Percentiles rank a stretch among this genome's conserved stretches.
phyloP scores from a whole-genome alignment of 495 filamentous ascomycete species.

The Elasticomyces elasticus region DNA sequence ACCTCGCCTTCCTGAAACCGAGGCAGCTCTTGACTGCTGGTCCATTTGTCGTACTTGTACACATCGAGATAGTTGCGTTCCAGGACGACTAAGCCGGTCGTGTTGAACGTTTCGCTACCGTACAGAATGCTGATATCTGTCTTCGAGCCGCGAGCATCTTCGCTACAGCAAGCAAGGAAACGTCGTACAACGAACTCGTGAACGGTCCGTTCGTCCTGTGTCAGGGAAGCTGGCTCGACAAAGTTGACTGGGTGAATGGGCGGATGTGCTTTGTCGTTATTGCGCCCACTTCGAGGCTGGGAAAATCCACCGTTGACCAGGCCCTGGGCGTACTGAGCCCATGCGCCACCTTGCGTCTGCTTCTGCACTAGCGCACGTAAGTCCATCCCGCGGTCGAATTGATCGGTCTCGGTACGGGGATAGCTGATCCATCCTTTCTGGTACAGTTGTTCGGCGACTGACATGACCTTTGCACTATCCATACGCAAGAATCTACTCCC shows the following conservation, averaged over 20 bases:
- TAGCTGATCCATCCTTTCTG: conserved; percentile 94
- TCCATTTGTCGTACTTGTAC: conserved; percentile 94
- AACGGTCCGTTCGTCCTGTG: conserved; percentile 57
- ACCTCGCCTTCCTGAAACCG: conserved; percentile 63
- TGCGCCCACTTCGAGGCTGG: conserved; percentile 66
- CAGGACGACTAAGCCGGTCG: conserved; percentile 74
- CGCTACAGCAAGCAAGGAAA: conserved; percentile 92
- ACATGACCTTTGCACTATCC: conserved; percentile 81
- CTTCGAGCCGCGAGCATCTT: conserved; percentile 76
- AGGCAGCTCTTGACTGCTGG: conserved; percentile 72
- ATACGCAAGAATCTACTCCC: conserved; percentile 76
- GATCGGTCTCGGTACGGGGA: conserved; percentile 92
- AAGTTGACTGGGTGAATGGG: conserved; percentile 90
- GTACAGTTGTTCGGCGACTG: conserved; percentile 80
- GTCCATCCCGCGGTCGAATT: conserved; percentile 86
- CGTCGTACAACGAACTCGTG: conserved; percentile 93
- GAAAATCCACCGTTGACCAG: conserved; percentile 61
- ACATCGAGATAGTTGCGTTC: conserved; percentile 91
- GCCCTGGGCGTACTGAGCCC: conserved; percentile 75
- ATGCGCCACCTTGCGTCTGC: conserved; percentile 61
- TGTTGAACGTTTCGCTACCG: conserved; percentile 70
- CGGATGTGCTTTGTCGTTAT: conserved; percentile 94
- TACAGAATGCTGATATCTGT: conserved; percentile 80
- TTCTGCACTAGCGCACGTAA: conserved; percentile 71
- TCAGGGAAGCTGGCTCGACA: conserved; percentile 52